Conservation (phyloP, 345 rosid genomes). For the Citrus maxima region DNA sequence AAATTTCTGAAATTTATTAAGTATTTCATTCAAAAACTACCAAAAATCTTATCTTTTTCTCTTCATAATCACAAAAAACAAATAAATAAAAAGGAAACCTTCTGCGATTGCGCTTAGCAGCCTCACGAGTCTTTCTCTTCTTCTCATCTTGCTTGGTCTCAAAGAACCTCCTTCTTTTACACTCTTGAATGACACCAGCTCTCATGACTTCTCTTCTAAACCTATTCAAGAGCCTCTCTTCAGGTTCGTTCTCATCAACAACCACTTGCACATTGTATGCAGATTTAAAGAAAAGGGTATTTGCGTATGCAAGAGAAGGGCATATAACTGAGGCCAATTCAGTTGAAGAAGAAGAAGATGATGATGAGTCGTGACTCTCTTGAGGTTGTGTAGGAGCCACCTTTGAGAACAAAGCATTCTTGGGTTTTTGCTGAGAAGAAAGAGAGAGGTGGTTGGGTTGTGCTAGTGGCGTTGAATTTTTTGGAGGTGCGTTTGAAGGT, state of each 20-base stretch:
- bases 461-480: conserved; percentile 21
- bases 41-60: not conserved
- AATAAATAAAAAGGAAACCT: conserved; percentile 28
- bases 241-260: conserved; percentile 72
- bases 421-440: conserved; percentile 26
- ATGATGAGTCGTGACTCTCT: conserved; percentile 13
- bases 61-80: not conserved
- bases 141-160: conserved; percentile 78
- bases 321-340: conserved; percentile 61
- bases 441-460: conserved; percentile 27
- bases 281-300: conserved; percentile 62
- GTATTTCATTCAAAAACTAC: not conserved
- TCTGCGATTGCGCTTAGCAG: conserved; percentile 72
- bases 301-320: conserved; percentile 68
- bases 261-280: conserved; percentile 70
- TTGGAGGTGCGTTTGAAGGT: conserved; percentile 45
- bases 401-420: conserved; percentile 23
- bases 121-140: conserved; percentile 74
- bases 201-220: conserved; percentile 74
- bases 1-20: not conserved
- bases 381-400: conserved; percentile 18
- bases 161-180: conserved; percentile 55
- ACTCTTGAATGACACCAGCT: conserved; percentile 81
- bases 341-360: conserved; percentile 22
- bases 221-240: conserved; percentile 65